phyloP scores from a whole-genome alignment of 768 basidiomycete genomes.

The Boletus reticuloceps region DNA sequence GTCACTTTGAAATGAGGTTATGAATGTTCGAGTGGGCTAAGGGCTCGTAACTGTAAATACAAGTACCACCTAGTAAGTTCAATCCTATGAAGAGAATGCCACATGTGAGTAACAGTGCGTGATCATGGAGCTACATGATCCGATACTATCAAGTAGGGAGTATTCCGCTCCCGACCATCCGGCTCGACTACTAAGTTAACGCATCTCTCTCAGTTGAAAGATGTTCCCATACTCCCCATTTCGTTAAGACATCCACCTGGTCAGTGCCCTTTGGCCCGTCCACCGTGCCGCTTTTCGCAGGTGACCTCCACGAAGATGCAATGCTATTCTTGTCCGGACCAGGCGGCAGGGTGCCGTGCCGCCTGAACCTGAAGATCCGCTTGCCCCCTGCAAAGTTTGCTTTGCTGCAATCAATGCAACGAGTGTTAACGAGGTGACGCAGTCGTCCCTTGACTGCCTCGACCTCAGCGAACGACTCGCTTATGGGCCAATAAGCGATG shows the following conservation, averaged over 20 bases:
- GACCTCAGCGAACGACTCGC: not conserved
- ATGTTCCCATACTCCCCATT: constrained; percentile 22
- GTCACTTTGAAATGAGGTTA: not conserved
- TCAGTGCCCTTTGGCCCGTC: not conserved
- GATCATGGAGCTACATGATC: too few relatives aligned
- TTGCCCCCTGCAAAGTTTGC: constrained; percentile 3
- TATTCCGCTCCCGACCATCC: not conserved
- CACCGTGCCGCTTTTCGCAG: not conserved
- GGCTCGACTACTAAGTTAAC: not conserved
- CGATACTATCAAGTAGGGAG: too few relatives aligned
- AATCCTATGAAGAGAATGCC: too few relatives aligned
- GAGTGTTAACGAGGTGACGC: constrained; percentile 14
- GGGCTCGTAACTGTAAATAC: too few relatives aligned
- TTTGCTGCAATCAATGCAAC: constrained; percentile 26
- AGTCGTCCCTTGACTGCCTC: constrained; percentile 6
- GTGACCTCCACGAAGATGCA: constrained; percentile 2
- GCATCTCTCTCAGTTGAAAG: not conserved
- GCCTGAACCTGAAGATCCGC: constrained; percentile 6
- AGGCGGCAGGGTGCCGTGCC: not conserved
- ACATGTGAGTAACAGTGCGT: too few relatives aligned
- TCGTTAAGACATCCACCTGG: constrained; percentile 19
- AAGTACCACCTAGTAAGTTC: too few relatives aligned
- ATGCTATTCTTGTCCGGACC: constrained; percentile 3
- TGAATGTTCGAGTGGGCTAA: too few relatives aligned
- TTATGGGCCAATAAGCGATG: constrained; percentile 19